Evolutionary conservation across 495 filamentous ascomycete species (phyloP), one percentile per base, ranked within the genome.

Genomic region (Talaromyces stipitatus): DNA sequence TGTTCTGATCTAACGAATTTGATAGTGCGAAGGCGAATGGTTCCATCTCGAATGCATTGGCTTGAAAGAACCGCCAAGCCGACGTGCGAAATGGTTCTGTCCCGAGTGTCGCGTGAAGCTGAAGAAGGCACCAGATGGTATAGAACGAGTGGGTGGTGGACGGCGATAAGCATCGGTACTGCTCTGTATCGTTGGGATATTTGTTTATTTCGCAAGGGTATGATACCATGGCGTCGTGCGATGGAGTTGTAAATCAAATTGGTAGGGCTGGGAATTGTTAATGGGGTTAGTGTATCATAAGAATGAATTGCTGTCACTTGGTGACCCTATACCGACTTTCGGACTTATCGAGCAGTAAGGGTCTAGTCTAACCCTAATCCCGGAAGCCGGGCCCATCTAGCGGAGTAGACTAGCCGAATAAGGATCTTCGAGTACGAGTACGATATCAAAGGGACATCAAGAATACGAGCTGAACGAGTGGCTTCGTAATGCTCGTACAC

Each of bases 31-130:
- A 57, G 75, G 72, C 56, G 90, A 95, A 73, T 97, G 92, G 92
- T 97, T 97, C 72, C 92, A 97, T 68, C 83, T 97, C 23, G 82
- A 85, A 57, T 97, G 92, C 60, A 86, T 97, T 33, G 89, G 85
- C 24, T 73, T 97, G 32, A 76, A 78, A 1, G 86, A 89, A 51
- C 82, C 87, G 54, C 92, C 89, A 23, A 80, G 82, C 9, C 78
- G 89, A 20, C 87, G 86, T 51, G 87, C 84, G 10, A 95, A 95
- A 75, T 97, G 92, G 92, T 97, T 91, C 66, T 97, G 92, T 68
- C 92, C 92, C 5, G 87, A 91, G 10, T 96, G 91, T 65, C 80
- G 88, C 28, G 74, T 83, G 51, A 76, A 82, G 58, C 78, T 91
- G 32, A 81, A 83, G 46, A 87, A 74, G 58, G 75, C 73, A 4